Base-by-base conservation (phyloP, 2,329 filamentous ascomycete genomes). In the Trichoderma gracile region DNA sequence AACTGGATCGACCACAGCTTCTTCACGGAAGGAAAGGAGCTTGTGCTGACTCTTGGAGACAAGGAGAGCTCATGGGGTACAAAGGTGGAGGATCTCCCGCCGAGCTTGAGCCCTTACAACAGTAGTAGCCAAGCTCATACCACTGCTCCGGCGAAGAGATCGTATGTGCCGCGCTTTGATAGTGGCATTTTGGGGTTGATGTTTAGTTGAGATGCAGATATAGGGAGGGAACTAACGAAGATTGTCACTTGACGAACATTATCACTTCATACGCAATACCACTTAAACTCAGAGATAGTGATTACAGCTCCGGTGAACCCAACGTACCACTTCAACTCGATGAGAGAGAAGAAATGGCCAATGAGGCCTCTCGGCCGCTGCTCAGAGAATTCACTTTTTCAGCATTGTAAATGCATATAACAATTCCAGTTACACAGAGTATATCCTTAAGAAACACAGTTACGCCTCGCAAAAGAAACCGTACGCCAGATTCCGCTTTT, bases 1-100 rank as follows among this genome's bases (percentile, higher is more conserved):
- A 91, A 86, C 71, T 91, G 88, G 88, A 77, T 91, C 15, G 81
- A 82, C 45, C 88, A 91, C 75, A 82, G 80, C 55, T 91, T 91
- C 71, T 91, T 90, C 71, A 76, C 82, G 0, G 80, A 89, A 5
- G 89, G 89, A 1, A 86, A 85, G 15, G 80, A 86, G 61, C 76
- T 91, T 49, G 87, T 90, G 57, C 74, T 91, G 55, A 84, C 80
- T 4, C 74, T 91, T 9, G 88, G 88, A 0, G 69, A 71, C 17
- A 79, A 78, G 42, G 88, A 91, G 76, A 90, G 88, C 71, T 67
- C 70, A 0, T 91, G 89, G 89, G 89, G 89, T 0, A 89, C 84
- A 0, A 71, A 72, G 3, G 71, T 81, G 5, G 76, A 80, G 65
- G 88, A 91, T 72, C 72, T 89, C 45, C 89, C 89, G 38, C 89